These are phyloP conservation scores for Schwanniomyces etchellsii DNA, from an alignment of 1,139 yeast species.

Conservation along the genomic window DNA sequence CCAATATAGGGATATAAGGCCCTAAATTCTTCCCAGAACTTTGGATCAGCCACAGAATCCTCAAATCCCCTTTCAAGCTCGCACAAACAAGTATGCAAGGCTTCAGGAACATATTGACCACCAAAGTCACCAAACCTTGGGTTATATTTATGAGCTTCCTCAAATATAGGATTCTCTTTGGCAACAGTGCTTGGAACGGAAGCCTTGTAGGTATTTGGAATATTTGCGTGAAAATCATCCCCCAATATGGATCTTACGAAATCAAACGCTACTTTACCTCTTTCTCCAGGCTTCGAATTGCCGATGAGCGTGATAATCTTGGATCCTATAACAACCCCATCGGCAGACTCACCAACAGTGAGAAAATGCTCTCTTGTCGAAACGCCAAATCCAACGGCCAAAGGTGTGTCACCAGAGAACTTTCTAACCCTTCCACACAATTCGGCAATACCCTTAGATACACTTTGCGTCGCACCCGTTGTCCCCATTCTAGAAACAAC, in stretches of 20 bases:
- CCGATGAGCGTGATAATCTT: conserved; percentile 69
- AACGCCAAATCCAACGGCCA: conserved; percentile 97
- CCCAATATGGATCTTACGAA: conserved; percentile 70
- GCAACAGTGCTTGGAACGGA: conserved; percentile 19
- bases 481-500: conserved; percentile 98
- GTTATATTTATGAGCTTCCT: conserved; percentile 53
- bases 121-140: conserved; percentile 93
- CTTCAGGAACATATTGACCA: conserved; percentile 98
- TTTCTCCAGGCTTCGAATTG: conserved; percentile 54
- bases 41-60: conserved; percentile 79
- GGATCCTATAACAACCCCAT: conserved; percentile 95
- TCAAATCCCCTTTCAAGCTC: conserved; percentile 88
- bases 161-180: conserved; percentile 30
- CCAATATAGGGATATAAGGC: conserved; percentile 84
- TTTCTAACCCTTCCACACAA: conserved; percentile 73
- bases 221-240: conserved; percentile 41
- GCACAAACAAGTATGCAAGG: conserved; percentile 81
- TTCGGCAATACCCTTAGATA: conserved; percentile 59
- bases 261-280: conserved; percentile 56
- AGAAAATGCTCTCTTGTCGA: conserved; percentile 87
- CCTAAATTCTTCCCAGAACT: conserved; percentile 89
- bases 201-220: conserved; percentile 24
- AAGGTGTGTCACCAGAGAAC: conserved; percentile 69
- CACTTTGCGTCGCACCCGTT: conserved; percentile 76
- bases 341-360: conserved; percentile 73